phyloP scores from a whole-genome alignment of 2,329 filamentous ascomycete genomes.

The Diaporthe vexans region DNA sequence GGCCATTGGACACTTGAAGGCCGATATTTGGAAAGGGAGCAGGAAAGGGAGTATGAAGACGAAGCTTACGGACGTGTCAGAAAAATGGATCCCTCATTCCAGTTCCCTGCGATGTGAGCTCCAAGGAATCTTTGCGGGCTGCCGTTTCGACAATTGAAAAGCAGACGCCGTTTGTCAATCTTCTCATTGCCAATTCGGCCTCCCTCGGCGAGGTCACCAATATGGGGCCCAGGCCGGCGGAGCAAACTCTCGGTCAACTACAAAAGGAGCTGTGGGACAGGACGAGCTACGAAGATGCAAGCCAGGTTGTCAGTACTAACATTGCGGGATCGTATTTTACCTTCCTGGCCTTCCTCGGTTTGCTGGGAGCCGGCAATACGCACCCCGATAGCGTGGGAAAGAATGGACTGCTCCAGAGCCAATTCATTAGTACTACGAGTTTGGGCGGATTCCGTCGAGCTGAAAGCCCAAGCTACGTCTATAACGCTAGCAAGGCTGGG shows the following conservation, averaged over 20 bases:
- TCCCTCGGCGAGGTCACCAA: neutral
- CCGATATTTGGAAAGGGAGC: no score
- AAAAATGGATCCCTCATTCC: conserved; percentile 10
- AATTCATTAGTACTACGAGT: conserved; percentile 6
- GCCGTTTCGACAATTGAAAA: neutral
- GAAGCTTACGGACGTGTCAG: neutral
- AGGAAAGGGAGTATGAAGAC: neutral
- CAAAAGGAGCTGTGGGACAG: conserved; percentile 1
- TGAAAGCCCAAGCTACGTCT: neutral
- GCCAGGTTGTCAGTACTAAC: neutral
- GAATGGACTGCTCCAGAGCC: neutral
- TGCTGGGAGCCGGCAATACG: conserved; percentile 1
- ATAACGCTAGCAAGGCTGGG: neutral
- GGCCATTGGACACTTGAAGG: no score
- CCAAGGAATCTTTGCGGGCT: conserved; percentile 7
- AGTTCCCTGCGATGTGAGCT: neutral
- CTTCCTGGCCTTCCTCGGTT: neutral
- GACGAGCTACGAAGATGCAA: neutral
- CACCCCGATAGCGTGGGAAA: conserved; percentile 8
- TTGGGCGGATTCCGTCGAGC: neutral
- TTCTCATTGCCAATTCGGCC: neutral
- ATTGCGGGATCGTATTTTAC: conserved; percentile 3
- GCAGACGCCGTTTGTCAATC: neutral
- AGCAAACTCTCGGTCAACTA: neutral
- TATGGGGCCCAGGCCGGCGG: neutral